These are phyloP conservation scores for Penicillium vulpinum DNA, from an alignment of 2,329 filamentous ascomycete genomes.

Conservation along the genomic window DNA sequence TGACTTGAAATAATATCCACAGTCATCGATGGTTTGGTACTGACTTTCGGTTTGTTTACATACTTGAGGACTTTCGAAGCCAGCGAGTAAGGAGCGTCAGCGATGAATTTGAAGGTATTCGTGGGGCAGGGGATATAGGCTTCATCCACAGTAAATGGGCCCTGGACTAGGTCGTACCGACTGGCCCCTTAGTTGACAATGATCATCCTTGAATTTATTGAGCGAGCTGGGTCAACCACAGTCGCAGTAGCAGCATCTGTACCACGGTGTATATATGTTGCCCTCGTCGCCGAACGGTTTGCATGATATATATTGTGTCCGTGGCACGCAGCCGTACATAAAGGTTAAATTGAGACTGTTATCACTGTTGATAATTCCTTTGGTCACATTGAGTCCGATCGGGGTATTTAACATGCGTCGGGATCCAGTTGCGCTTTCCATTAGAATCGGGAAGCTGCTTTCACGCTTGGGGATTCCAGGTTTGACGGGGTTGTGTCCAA, in stretches of 20 bases:
- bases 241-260: slow-evolving; percentile 51
- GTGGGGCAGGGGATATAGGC: no score
- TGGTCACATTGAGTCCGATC: slow-evolving; percentile 50
- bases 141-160: no score
- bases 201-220: slow-evolving; percentile 55
- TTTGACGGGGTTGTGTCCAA: no score
- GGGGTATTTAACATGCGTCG: slow-evolving; percentile 52
- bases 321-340: slow-evolving; percentile 61
- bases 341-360: slow-evolving; percentile 56
- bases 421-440: slow-evolving; percentile 54
- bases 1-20: slow-evolving; percentile 7
- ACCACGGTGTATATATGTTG: no score
- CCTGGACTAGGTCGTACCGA: slow-evolving; percentile 63
- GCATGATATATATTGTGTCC: slow-evolving; percentile 59
- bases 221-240: slow-evolving; percentile 56
- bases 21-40: slow-evolving; percentile 1
- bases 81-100: slow-evolving; percentile 9
- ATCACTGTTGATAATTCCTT: slow-evolving; percentile 54
- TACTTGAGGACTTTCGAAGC: slow-evolving; percentile 3
- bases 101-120: slow-evolving; percentile 2
- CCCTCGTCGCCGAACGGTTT: slow-evolving; percentile 44
- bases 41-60: background rate
- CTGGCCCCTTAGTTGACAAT: slow-evolving; percentile 62
- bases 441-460: no score
- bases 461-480: no score